A percentile compares a stretch with the other conserved stretches of the same genome.
These are phyloP conservation scores for Omphalotus guepiniiformis DNA, from an alignment of 768 basidiomycete species.

Conservation along the genomic window DNA sequence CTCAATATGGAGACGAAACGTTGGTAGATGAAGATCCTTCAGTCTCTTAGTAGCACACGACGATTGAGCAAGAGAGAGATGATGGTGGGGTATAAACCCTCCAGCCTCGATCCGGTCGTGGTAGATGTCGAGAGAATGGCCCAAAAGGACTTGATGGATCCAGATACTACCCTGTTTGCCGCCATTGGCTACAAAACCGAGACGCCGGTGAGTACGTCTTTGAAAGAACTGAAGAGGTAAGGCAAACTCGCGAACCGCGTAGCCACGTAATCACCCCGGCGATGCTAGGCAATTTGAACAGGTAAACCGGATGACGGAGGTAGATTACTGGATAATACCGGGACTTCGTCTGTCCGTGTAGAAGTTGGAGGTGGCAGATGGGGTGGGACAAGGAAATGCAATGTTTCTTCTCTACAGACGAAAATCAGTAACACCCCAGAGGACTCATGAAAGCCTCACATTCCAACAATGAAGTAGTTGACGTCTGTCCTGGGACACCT, in stretches of 20 bases:
- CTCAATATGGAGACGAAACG: too few species aligned
- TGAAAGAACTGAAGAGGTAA: constrained; percentile 1
- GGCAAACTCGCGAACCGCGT: constrained; percentile 79
- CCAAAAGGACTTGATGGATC: constrained; percentile 91
- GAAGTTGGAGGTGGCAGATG: constrained; percentile 55
- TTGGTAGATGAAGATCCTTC: too few species aligned
- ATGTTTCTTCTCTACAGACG: constrained; percentile 62
- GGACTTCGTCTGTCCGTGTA: constrained; percentile 45
- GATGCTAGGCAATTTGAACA: constrained; percentile 88
- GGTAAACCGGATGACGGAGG: constrained; percentile 65
- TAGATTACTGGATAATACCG: constrained; percentile 58
- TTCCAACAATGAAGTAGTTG: constrained; percentile 71
- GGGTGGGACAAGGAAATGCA: constrained; percentile 80
- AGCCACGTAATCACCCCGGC: constrained; percentile 91
- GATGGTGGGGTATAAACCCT: too few species aligned
- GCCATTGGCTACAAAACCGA: constrained; percentile 43
- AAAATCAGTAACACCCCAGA: constrained; percentile 1
- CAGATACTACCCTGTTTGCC: constrained; percentile 82
- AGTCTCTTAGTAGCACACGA: too few species aligned
- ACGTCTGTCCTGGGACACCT: constrained; percentile 87
- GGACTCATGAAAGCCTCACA: constrained; percentile 51
- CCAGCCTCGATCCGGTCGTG: too few species aligned
- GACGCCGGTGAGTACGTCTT: constrained; percentile 9
- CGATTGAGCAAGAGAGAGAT: too few species aligned
- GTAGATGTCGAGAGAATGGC: too few species aligned